Evolutionary conservation across 164 flowering plant genomes (phyloP).

Genomic region (Annona squamosa): DNA sequence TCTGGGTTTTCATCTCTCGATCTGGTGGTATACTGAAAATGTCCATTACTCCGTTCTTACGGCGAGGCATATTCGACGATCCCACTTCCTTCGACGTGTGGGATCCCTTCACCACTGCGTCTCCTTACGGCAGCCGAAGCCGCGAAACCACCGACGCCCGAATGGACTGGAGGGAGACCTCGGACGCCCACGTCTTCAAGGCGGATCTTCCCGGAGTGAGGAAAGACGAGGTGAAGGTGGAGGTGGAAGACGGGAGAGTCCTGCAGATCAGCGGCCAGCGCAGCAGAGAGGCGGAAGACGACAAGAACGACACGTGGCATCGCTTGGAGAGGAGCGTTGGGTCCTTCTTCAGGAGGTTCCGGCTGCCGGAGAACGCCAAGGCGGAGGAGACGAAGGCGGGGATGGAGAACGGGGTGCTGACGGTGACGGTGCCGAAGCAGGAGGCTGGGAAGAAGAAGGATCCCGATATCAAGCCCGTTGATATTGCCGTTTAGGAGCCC

Average conservation of each 20-base stretch:
- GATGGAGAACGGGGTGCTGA: slow-evolving; percentile 32
- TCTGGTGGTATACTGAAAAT: too few relatives aligned
- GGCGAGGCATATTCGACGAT: neutral
- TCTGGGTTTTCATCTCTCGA: too few relatives aligned
- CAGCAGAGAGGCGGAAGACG: slow-evolving; percentile 20
- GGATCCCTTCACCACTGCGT: neutral
- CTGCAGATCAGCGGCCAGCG: slow-evolving; percentile 32
- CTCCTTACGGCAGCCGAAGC: neutral
- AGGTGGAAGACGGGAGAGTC: slow-evolving; percentile 30
- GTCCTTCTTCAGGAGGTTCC: slow-evolving; percentile 25
- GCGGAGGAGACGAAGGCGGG: slow-evolving; percentile 23
- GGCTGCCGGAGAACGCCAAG: slow-evolving; percentile 34
- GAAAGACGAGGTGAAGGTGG: slow-evolving; percentile 35
- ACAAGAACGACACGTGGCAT: slow-evolving; percentile 29
- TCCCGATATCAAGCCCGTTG: slow-evolving; percentile 20
- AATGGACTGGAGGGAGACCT: slow-evolving; percentile 36
- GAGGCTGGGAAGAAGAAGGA: slow-evolving; percentile 12
- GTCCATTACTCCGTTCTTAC: neutral
- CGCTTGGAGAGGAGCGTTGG: slow-evolving; percentile 27
- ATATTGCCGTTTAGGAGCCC: slow-evolving; percentile 6
- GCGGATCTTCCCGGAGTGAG: slow-evolving; percentile 32
- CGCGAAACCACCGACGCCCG: slow-evolving; percentile 13
- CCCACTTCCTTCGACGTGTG: neutral
- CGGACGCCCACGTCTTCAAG: slow-evolving; percentile 30
- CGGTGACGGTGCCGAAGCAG: slow-evolving; percentile 28